Evolutionary conservation across 306 rosid genomes (phyloP).

Genomic region (Alnus glutinosa): DNA sequence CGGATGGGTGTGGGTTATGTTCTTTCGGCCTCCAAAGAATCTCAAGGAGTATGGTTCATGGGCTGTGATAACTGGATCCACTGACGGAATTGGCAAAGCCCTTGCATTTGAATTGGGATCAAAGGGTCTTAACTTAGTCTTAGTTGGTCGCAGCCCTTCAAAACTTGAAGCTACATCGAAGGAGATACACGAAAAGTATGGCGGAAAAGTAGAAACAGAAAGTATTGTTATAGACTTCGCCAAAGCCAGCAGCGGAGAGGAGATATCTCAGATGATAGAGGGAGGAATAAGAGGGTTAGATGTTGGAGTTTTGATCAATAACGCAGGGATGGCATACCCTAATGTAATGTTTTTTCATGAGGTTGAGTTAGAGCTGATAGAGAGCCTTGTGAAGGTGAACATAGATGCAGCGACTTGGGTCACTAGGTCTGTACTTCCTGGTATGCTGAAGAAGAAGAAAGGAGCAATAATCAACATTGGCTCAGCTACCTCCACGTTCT

Average conservation of each 20-base stretch:
- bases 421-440: conserved; percentile 45
- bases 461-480: conserved; percentile 60
- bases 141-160: conserved; percentile 52
- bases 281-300: conserved; percentile 6
- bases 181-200: conserved; percentile 26
- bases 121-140: conserved; percentile 61
- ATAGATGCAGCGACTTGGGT: conserved; percentile 50
- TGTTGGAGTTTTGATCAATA: conserved; percentile 61
- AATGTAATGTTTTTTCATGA: conserved; percentile 59
- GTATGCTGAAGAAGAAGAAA: conserved; percentile 55
- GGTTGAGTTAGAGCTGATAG: conserved; percentile 60
- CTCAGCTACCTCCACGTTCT: conserved; percentile 51
- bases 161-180: conserved; percentile 52
- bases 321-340: conserved; percentile 68
- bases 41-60: conserved; percentile 75
- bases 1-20: conserved; percentile 50
- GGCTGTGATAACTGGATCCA: conserved; percentile 78
- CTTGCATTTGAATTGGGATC: conserved; percentile 59
- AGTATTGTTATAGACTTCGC: conserved; percentile 43
- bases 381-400: conserved; percentile 37
- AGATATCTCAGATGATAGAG: conserved; percentile 18
- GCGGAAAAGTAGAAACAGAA: background rate
- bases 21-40: conserved; percentile 58
- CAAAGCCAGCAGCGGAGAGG: no score
- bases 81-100: conserved; percentile 86